Evolutionary conservation across 1,284 basidiomycete species (phyloP).

Genomic region (Fereydounia khargensis): DNA sequence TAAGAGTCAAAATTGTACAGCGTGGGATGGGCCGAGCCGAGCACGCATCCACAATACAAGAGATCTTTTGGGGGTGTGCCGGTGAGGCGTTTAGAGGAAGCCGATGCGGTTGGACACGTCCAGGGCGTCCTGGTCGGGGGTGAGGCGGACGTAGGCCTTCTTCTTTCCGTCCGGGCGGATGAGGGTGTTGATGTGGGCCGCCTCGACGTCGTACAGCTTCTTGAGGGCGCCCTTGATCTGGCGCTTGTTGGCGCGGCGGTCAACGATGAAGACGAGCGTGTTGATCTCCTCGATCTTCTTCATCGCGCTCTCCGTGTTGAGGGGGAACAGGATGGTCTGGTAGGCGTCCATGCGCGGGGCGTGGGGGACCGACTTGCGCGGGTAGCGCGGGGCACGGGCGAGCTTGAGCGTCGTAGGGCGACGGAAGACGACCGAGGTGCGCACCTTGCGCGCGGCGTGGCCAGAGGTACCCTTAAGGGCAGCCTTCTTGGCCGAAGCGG

Average conservation of each 20-base stretch:
- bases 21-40: too few species aligned
- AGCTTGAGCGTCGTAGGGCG: constrained; percentile 92
- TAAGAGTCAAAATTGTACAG: too few species aligned
- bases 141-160: constrained; percentile 96
- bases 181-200: constrained; percentile 94
- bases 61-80: too few species aligned
- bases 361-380: constrained; percentile 88
- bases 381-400: constrained; percentile 82
- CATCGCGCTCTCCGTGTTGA: constrained; percentile 65
- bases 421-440: constrained; percentile 88
- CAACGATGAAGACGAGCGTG: constrained; percentile 96
- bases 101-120: constrained; percentile 98
- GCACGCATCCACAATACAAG: too few species aligned
- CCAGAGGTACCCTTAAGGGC: constrained; percentile 82
- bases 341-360: constrained; percentile 96
- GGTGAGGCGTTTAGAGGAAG: constrained; percentile 35
- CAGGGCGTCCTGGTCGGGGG: constrained; percentile 91
- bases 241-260: constrained; percentile 92
- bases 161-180: constrained; percentile 99
- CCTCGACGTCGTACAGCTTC: constrained; percentile 96
- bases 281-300: constrained; percentile 99
- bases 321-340: constrained; percentile 79
- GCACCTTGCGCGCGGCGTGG: constrained; percentile 76
- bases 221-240: constrained; percentile 95
- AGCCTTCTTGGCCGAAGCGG: constrained; percentile 93